Conservation (phyloP, 305 asterid species). For the Coffea humblotiana region DNA sequence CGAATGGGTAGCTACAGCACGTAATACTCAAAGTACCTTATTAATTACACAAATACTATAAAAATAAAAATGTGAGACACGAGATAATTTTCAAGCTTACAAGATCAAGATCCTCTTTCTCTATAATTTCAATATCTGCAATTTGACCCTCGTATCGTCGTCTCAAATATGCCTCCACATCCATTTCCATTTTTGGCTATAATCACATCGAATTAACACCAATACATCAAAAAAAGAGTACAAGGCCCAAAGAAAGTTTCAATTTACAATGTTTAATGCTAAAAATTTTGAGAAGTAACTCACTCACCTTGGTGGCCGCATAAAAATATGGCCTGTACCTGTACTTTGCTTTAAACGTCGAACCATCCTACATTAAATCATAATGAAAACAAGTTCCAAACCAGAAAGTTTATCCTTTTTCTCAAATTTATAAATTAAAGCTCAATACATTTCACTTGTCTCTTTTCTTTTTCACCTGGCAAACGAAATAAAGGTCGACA, state of each 20-base stretch:
- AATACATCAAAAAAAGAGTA: constrained; percentile 8
- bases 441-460: not conserved
- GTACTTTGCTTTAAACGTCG: constrained; percentile 80
- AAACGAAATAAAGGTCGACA: constrained; percentile 88
- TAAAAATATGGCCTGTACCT: constrained; percentile 95
- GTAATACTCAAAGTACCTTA: not conserved
- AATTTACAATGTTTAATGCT: not conserved
- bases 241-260: not conserved
- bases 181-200: constrained; percentile 91
- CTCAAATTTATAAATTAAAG: not conserved
- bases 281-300: not conserved
- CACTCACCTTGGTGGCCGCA: constrained; percentile 81
- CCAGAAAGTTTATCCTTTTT: not conserved
- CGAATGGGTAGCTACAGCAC: not conserved
- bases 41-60: not conserved
- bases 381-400: constrained; percentile 6
- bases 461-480: constrained; percentile 59
- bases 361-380: constrained; percentile 76
- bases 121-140: constrained; percentile 74
- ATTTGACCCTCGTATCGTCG: constrained; percentile 92
- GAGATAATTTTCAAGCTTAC: constrained; percentile 44
- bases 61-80: not conserved
- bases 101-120: constrained; percentile 94
- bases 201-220: constrained; percentile 22
- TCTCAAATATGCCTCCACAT: constrained; percentile 90